Base-by-base conservation (phyloP, 2,329 filamentous ascomycete species). In the Colletotrichum phormii region DNA sequence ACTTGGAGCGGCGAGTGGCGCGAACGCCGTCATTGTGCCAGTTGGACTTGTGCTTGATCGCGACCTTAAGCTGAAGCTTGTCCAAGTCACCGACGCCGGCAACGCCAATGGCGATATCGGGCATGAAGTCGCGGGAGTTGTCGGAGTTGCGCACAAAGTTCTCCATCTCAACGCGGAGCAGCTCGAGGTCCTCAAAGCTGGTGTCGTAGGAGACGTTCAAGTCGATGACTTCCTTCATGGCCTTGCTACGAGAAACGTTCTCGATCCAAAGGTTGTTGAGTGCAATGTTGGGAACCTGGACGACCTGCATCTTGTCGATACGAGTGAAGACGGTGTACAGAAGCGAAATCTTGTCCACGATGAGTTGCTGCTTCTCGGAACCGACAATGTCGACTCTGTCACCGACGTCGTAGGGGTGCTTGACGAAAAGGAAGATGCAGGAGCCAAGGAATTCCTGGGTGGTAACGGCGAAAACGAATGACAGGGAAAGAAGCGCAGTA, bases 381-480 rank as follows among this genome's bases (percentile, higher is more conserved):
- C 87, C 87, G 64, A 81, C 85, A 75, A 98, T 93, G 78, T 98
- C 95, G 55, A 98, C 94, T 31, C 97, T 92, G 81, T 99, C 97
- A 74, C 96, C 95, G 26, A 98, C 95, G 80, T 99, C 97, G 81
- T 94, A 98, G 0, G 97, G 96, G 81, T 99, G 97, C 86, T 99
- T 99, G 86, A 98, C 95, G 79, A 99, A 99, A 1, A 99, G 86
- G 86, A 99, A 99, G 79, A 99, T 98, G 86, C 96, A 98, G 49
- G 95, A 98, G 79, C 96, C 96, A n/a, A 99, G 90, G 75, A 99
- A 93, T 82, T 99, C 97, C 83, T 98, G 95, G 4, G 93, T 92
- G 1, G 95, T 98, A 68, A 93, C 93, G 29, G 95, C 92, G 82
- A 99, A 98, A 77, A 98, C 93, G 84, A 99, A 99, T 4, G 96